Evolutionary conservation across 495 filamentous ascomycete genomes (phyloP), one percentile per base, ranked within the genome.

Genomic region (Penicillium coprophilum): DNA sequence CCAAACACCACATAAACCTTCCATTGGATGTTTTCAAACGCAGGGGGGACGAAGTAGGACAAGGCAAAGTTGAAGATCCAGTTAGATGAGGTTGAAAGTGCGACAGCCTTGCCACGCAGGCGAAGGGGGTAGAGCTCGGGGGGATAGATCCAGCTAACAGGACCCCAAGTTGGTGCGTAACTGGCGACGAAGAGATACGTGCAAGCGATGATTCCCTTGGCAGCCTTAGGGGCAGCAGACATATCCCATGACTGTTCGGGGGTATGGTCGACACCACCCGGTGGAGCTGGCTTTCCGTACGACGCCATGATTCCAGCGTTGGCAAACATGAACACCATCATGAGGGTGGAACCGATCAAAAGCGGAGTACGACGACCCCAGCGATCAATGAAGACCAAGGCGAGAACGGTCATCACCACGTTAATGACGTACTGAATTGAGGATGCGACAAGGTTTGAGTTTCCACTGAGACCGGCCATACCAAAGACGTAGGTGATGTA

Each of bases 31-130:
- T 81, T 88, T 47, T 75, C 83, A 61, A 92, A 91, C 1, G 87
- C 82, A 0, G 87, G 84, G 2, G 88, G 89, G 4, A 90, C 86
- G 58, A 93, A 92, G 70, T 87, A 90, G 12, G 85, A 83, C 12
- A 92, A 80, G 0, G 89, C 89, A 65, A 89, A 90, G 77, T 91
- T 91, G 75, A 88, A 91, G 19, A 82, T 78, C 89, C 88, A 92
- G 75, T 90, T 91, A 9, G 78, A 80, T 4, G 87, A 82, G 0
- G 87, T 90, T 38, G 81, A 76, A 13, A 92, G 73, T n/a, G 87
- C 86, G n/a, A 89, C 84, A 47, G 73, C 86, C 64, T 87, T 86
- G 1, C 83, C 84, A 48, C 86, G 80, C 21, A 87, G 72, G 27
- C 84, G 76, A 21, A 87, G 69, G 0, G 86, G 86, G 69, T 85